phyloP scores from a whole-genome alignment of 225 moss, liverwort and hornwort species.

The Sphagnum contortum region DNA sequence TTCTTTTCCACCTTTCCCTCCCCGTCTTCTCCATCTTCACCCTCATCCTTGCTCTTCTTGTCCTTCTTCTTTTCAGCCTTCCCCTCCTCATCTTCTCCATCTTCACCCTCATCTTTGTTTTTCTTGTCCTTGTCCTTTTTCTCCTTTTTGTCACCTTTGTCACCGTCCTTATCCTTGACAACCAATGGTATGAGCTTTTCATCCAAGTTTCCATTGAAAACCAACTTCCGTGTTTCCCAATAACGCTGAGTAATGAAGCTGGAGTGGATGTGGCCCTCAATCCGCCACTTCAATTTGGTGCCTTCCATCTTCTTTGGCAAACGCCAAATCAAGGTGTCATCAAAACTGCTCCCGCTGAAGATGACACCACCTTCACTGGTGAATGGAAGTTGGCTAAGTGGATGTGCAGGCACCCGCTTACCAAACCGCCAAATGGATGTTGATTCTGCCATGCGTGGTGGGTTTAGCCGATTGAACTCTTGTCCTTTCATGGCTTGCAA shows the following conservation, averaged over 20 bases:
- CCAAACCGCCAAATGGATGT: conserved; percentile 32
- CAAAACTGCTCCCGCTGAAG: conserved; percentile 20
- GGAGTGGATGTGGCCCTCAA: conserved; percentile 45
- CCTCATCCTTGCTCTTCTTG: too few species aligned
- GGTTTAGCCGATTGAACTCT: conserved; percentile 31
- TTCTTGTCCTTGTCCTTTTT: conserved; percentile 11
- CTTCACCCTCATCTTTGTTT: too few species aligned
- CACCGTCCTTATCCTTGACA: conserved; percentile 17
- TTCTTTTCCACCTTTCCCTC: too few species aligned
- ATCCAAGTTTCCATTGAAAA: conserved; percentile 41
- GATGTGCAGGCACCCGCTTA: conserved; percentile 24
- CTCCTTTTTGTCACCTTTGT: conserved; percentile 19
- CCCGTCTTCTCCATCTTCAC: too few species aligned
- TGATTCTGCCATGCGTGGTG: conserved; percentile 27
- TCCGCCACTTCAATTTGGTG: conserved; percentile 32
- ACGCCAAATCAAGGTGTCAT: conserved; percentile 46
- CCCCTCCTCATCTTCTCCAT: too few species aligned
- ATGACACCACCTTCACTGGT: conserved; percentile 44
- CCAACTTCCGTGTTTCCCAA: conserved; percentile 41
- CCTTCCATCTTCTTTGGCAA: conserved; percentile 37
- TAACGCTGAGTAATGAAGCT: conserved; percentile 39
- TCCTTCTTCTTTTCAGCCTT: too few species aligned
- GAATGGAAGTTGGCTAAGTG: conserved; percentile 35
- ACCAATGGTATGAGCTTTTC: conserved; percentile 21
- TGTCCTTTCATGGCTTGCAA: conserved; percentile 43